phyloP scores from a whole-genome alignment of 345 rosid genomes.

The Lumnitzera littorea region DNA sequence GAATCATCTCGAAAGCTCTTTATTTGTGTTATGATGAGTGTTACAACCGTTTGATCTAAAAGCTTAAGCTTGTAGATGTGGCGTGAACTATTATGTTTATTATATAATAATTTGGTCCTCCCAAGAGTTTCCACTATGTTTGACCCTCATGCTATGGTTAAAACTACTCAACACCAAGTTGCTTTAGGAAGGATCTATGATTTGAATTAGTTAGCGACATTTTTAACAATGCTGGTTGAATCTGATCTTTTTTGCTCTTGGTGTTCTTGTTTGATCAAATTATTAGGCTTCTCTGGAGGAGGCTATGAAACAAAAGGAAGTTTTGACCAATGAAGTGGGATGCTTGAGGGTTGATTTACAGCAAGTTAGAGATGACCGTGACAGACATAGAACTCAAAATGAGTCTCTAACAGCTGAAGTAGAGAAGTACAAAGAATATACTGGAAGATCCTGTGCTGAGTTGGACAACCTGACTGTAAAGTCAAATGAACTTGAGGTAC shows the following conservation, averaged over 20 bases:
- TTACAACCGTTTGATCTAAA: too few species aligned
- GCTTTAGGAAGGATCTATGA: too few species aligned
- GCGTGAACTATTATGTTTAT: too few species aligned
- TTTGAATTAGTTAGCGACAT: too few species aligned
- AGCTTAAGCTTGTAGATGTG: too few species aligned
- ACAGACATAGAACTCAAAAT: slow-evolving; percentile 40
- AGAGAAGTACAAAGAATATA: slow-evolving; percentile 50
- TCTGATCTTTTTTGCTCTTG: background rate
- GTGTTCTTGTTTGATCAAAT: background rate
- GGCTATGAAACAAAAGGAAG: slow-evolving; percentile 57
- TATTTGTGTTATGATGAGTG: too few species aligned
- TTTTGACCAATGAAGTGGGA: slow-evolving; percentile 55
- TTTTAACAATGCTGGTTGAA: background rate
- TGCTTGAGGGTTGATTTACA: slow-evolving; percentile 60
- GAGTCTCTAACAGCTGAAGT: slow-evolving; percentile 45
- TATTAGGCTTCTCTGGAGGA: slow-evolving; percentile 74
- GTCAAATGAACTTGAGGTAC: slow-evolving; percentile 80
- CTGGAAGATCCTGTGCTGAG: slow-evolving; percentile 18
- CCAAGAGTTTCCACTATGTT: too few species aligned
- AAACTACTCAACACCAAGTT: too few species aligned
- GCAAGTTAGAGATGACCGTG: slow-evolving; percentile 64
- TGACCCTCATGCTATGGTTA: too few species aligned
- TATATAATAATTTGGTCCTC: too few species aligned
- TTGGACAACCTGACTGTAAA: slow-evolving; percentile 31
- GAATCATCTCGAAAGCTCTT: too few species aligned